phyloP scores from a whole-genome alignment of 2,329 filamentous ascomycete genomes.

The Paracamarosporium sp. region DNA sequence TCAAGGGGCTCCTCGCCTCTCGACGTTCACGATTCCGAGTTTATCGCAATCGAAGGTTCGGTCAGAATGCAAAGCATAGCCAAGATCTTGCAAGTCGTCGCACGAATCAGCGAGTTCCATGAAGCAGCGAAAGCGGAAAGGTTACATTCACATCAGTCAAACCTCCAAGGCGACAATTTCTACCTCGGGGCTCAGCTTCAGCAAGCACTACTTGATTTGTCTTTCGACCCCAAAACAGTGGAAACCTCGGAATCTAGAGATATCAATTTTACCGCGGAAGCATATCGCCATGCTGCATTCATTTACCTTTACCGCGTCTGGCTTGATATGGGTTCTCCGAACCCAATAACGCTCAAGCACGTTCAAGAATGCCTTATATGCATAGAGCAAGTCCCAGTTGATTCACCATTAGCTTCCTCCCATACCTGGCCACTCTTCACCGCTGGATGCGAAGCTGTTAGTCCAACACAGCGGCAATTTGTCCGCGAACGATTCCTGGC shows the following conservation, averaged over 20 bases:
- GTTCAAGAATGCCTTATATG: constrained; percentile 29
- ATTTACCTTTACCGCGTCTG: constrained; percentile 43
- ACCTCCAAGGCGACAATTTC: constrained; percentile 26
- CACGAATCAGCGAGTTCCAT: constrained; percentile 33
- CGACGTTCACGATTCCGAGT: constrained; percentile 25
- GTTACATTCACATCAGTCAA: background rate
- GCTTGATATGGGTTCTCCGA: constrained; percentile 38
- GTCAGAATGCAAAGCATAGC: constrained; percentile 31
- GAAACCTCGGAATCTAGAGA: constrained; percentile 9
- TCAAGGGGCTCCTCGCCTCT: constrained; percentile 34
- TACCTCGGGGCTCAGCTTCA: constrained; percentile 25
- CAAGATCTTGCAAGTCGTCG: constrained; percentile 31
- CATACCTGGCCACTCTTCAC: constrained; percentile 43
- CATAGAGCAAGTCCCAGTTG: constrained; percentile 22
- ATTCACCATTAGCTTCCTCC: constrained; percentile 32
- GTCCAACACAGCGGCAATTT: constrained; percentile 27
- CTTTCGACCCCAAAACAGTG: constrained; percentile 12
- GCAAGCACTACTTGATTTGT: constrained; percentile 23
- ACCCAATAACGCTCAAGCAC: constrained; percentile 36
- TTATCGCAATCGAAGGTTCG: constrained; percentile 32
- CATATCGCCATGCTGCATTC: constrained; percentile 41
- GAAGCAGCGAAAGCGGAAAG: constrained; percentile 24
- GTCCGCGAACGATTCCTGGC: constrained; percentile 31
- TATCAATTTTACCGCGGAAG: constrained; percentile 31
- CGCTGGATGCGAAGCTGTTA: constrained; percentile 37